phyloP scores from a whole-genome alignment of 73 alveolate genomes.

The Durusdinium trenchii region DNA sequence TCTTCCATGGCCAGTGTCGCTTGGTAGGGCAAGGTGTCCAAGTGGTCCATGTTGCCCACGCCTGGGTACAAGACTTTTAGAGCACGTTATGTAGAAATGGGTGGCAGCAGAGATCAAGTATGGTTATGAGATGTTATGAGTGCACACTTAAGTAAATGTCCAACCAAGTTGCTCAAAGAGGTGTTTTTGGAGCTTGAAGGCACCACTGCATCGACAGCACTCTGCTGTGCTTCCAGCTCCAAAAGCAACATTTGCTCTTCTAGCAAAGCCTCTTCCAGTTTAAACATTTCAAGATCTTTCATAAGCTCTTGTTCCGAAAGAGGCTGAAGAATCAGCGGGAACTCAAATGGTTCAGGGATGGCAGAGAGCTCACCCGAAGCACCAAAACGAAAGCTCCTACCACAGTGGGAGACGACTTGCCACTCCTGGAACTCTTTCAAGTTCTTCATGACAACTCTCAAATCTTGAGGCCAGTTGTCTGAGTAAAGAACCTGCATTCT shows the following conservation, averaged over 20 bases:
- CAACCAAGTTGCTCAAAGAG: no score
- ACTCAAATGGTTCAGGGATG: conserved; percentile 23
- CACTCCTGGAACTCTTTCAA: neutral
- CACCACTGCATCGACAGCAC: no score
- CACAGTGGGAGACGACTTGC: neutral
- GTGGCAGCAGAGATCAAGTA: no score
- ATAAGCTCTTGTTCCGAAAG: neutral
- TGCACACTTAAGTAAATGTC: no score
- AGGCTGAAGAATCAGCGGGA: conserved; percentile 1
- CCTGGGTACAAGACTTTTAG: no score
- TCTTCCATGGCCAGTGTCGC: conserved; percentile 16
- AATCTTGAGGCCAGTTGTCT: neutral
- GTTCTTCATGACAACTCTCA: neutral
- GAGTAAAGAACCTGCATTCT: neutral
- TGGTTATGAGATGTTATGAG: no score
- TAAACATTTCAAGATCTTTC: neutral
- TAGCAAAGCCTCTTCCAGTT: conserved; percentile 8
- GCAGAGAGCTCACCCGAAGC: neutral
- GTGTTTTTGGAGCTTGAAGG: no score
- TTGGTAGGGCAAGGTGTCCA: conserved; percentile 6
- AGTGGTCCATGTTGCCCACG: neutral
- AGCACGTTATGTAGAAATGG: no score
- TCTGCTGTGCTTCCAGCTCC: neutral
- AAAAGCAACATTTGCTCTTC: neutral
- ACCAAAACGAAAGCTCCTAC: neutral